These are phyloP conservation scores for Colletotrichum sp. DNA, from an alignment of 2,329 filamentous ascomycete genomes.

Conservation along the genomic window DNA sequence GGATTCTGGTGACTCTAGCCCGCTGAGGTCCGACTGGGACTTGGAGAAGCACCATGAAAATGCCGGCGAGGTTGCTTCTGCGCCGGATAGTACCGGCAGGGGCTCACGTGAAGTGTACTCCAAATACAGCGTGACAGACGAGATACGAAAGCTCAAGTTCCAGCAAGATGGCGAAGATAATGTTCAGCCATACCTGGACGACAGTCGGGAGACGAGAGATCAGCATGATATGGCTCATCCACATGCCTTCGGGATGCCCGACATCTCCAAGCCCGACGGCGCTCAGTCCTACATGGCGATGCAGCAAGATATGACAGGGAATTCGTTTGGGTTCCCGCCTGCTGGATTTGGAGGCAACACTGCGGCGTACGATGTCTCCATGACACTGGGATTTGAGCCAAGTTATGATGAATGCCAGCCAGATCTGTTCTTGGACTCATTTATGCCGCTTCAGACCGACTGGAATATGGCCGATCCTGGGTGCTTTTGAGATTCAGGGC, in stretches of 20 bases:
- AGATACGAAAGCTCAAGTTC: conserved; percentile 15
- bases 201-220: neutral
- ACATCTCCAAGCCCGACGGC: neutral
- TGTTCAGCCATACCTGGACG: neutral
- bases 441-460: conserved; percentile 6
- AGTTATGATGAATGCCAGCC: conserved; percentile 11
- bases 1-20: neutral
- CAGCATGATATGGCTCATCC: neutral
- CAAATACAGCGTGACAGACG: conserved; percentile 17
- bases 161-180: conserved; percentile 1
- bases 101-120: conserved; percentile 7
- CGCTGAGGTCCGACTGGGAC: conserved; percentile 4
- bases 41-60: neutral
- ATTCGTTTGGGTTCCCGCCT: neutral
- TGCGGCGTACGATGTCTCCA: neutral
- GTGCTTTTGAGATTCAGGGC: neutral
- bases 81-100: neutral
- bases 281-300: neutral
- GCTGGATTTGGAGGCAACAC: neutral
- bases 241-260: neutral
- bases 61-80: neutral
- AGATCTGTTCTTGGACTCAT: conserved; percentile 2
- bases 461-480: conserved; percentile 3
- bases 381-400: conserved; percentile 12
- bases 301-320: neutral